Evolutionary conservation across 2,329 filamentous ascomycete species (phyloP), one percentile per base, ranked within the genome.

Genomic region (Penicillium sp.): DNA sequence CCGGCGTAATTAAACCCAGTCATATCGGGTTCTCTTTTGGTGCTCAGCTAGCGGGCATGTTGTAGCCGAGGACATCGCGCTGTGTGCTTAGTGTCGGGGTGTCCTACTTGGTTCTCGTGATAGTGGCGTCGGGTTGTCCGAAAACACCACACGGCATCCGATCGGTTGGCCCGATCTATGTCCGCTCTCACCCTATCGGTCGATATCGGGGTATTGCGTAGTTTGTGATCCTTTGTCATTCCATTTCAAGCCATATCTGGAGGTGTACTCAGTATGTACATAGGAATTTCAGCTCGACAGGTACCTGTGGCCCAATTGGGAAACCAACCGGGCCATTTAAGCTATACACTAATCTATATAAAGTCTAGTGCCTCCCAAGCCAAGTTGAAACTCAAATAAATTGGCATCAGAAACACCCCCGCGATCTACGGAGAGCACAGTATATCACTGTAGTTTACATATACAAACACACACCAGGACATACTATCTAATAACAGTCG

Each of bases 401-500:
- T 45, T 19, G 23, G 2, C 15, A 17, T 25, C 23, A 2, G 4
- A 25, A 25, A 9, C 3, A n/a, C 17, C 9, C 6, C 25, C 1
- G 12, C 31, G 23, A 21, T 50, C 7, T 1, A 33, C 15, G 19
- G 1, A 42, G 12, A 50, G 21, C 4, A 48, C 7, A 33, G 40
- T 17, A 48, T 37, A 37, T 37, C 10, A 37, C 15, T 37, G 3
- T 40, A 33, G 15, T 48, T n/a, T 53, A 53, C 4, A 47, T 47
- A 21, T 48, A 23, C 25, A 47, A 25, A 19, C 6, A 1, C 17
- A 4, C 8, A 13, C 1, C 49, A 13, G 5, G 3, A 17, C 4
- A 19, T 2, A 6, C 2, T n/a, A 27, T 29, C 15, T 50, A 55
- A 37, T 52, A 48, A 21, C 37, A 21, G 50, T 46, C 10, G 60